A percentile compares a stretch with the other conserved stretches of the same genome.
Conservation (phyloP, 2,329 filamentous ascomycete species). For the Dothistroma pini region DNA sequence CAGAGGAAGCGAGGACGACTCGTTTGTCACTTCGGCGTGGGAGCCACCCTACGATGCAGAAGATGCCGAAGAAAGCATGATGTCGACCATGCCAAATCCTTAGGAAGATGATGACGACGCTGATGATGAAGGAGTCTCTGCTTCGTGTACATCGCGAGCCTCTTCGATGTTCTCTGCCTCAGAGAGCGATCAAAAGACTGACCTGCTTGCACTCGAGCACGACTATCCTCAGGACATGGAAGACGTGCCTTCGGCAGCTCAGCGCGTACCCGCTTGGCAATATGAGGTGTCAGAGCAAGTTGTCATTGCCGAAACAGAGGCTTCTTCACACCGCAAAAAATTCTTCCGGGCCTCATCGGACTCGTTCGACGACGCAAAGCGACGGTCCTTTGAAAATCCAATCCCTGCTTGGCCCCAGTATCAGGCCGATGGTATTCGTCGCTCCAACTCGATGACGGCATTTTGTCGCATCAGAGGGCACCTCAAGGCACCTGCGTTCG, state of each 20-base stretch:
- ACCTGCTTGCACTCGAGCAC: not conserved
- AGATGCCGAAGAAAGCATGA: not conserved
- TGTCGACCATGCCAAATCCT: not conserved
- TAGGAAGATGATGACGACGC: not conserved
- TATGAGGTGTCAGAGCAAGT: not conserved
- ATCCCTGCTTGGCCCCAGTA: constrained; percentile 13
- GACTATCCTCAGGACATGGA: not conserved
- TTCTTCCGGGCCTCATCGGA: not conserved
- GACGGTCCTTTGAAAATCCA: constrained; percentile 8
- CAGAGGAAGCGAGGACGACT: constrained; percentile 11
- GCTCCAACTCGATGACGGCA: constrained; percentile 17
- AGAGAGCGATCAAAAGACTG: not conserved
- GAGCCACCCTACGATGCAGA: not conserved
- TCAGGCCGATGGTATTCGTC: constrained; percentile 6
- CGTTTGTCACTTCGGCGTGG: not conserved
- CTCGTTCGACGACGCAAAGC: constrained; percentile 3
- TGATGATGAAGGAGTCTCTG: not conserved
- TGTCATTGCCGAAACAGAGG: not conserved
- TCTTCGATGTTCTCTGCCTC: not conserved
- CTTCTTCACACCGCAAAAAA: not conserved
- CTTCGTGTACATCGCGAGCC: not conserved
- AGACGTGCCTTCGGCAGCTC: not conserved
- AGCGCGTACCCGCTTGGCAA: not conserved
- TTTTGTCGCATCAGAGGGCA: constrained; percentile 12
- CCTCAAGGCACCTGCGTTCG: constrained; percentile 11